Conservation (phyloP, 805 yeast species). For the Metschnikowia orientalis region DNA sequence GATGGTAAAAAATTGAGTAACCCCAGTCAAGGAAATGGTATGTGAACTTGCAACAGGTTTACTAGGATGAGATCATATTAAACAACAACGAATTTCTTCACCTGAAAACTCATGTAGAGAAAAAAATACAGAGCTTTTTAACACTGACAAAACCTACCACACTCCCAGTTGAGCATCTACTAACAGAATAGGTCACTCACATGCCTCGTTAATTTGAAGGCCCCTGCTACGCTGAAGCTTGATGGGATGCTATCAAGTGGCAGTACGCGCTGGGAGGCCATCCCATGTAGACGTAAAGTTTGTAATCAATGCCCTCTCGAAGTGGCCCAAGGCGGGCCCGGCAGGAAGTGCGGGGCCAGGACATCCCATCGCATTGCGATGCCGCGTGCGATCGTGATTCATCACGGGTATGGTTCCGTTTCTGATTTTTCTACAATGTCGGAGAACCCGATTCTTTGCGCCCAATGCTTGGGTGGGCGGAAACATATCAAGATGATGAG, state of each 20-base stretch:
- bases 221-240: too few species aligned
- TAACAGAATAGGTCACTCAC: slow-evolving; percentile 7
- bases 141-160: slow-evolving; percentile 44
- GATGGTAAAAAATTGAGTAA: slow-evolving; percentile 16
- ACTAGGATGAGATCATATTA: slow-evolving; percentile 19
- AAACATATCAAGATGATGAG: slow-evolving; percentile 67
- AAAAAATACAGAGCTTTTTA: slow-evolving; percentile 63
- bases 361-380: slow-evolving; percentile 6
- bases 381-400: too few species aligned
- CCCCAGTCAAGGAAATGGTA: slow-evolving; percentile 9
- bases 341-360: too few species aligned
- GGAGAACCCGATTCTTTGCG: slow-evolving; percentile 64
- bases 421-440: slow-evolving; percentile 11
- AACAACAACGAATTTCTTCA: slow-evolving; percentile 60
- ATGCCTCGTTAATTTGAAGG: background rate
- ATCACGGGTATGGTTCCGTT: too few species aligned
- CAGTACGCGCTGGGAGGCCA: too few species aligned
- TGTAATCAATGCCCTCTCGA: too few species aligned
- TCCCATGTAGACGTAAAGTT: too few species aligned
- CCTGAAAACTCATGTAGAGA: slow-evolving; percentile 60
- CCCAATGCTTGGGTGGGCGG: slow-evolving; percentile 63
- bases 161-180: slow-evolving; percentile 7
- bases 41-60: slow-evolving; percentile 13
- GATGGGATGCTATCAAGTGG: too few species aligned
- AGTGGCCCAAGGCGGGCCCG: too few species aligned